A percentile compares a stretch with the other conserved stretches of the same genome.
phyloP scores from a whole-genome alignment of 2,329 filamentous ascomycete species.

The Aspergillus intermedius region DNA sequence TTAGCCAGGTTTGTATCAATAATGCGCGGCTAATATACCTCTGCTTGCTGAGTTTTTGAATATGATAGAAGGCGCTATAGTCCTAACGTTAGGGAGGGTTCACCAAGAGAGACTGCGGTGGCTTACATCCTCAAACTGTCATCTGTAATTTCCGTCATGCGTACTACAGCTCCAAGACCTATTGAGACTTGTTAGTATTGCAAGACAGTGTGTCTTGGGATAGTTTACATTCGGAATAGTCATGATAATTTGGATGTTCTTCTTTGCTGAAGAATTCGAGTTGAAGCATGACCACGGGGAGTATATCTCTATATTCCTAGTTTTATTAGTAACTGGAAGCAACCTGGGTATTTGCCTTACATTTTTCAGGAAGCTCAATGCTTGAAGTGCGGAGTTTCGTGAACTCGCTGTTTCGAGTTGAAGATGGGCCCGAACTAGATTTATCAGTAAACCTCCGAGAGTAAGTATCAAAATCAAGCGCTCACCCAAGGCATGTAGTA shows the following conservation, averaged over 20 bases:
- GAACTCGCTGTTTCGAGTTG: constrained; percentile 37
- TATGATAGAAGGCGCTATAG: constrained; percentile 54
- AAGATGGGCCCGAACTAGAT: constrained; percentile 19
- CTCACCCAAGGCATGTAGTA: constrained; percentile 59
- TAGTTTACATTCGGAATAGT: constrained; percentile 37
- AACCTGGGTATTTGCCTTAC: constrained; percentile 8
- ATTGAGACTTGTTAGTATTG: constrained; percentile 33
- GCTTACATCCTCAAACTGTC: constrained; percentile 54
- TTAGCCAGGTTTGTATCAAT: background rate
- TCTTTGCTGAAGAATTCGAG: constrained; percentile 56
- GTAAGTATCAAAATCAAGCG: background rate
- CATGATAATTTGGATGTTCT: constrained; percentile 26
- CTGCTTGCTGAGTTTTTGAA: constrained; percentile 57
- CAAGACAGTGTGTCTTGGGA: background rate
- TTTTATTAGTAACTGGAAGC: constrained; percentile 1
- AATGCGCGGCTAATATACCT: constrained; percentile 23
- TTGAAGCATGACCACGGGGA: constrained; percentile 60
- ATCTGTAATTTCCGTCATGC: constrained; percentile 54
- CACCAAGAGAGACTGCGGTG: background rate
- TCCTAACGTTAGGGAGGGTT: background rate
- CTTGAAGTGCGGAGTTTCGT: constrained; percentile 47
- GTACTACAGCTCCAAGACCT: constrained; percentile 58
- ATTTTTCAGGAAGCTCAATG: constrained; percentile 55
- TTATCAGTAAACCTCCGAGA: background rate
- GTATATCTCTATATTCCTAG: constrained; percentile 56